Evolutionary conservation across 2,329 filamentous ascomycete species (phyloP), one percentile per base, ranked within the genome.

Genomic region (Curvularia verruculosa): DNA sequence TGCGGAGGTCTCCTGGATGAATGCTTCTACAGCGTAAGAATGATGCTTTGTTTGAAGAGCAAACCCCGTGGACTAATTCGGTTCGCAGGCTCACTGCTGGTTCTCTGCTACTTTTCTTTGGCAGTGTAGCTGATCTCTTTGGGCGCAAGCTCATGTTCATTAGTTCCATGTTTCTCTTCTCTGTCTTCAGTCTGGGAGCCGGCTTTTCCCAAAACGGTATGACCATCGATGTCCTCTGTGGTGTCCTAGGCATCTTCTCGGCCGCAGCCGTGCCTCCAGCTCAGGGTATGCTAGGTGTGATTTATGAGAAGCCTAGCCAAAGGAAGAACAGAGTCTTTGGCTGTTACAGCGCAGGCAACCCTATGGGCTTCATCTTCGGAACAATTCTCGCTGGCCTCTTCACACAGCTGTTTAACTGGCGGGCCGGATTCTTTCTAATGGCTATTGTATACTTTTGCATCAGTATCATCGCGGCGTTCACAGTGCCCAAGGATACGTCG

Each of bases 1-100:
- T 45, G 84, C 86, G 1, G 81, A 90, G 66, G 84, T 90, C 23
- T 87, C 87, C 0, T 90, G 87, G 87, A 86, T 89, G 58, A 82
- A 81, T 45, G 86, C 86, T 7, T 82, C 86, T n/a, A 80, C 84
- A 37, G 84, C 84, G 77, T 84, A 75, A 45, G 80, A 41, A 23
- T 15, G n/a, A 31, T 36, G 34, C 31, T 9, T 15, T 23, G 43
- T 29, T 19, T 21, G 5, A 13, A 29, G 10, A 12, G 28, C 18
- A 26, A 41, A 40, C 6, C 52, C 9, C 8, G 12, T 13, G 18
- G 18, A n/a, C 31, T 51, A 18, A 59, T 24, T 18, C 12, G 3
- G 19, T 6, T 12, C 15, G 31, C 37, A 84, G 83, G 13, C 79
- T 90, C 15, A 84, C 84, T 1, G 84, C 84, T 34, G 87, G 87